A percentile compares a stretch with the other conserved stretches of the same genome.
Evolutionary conservation across 139 green algal species (phyloP).

Genomic region (Edaphochlamys debaryana): DNA sequence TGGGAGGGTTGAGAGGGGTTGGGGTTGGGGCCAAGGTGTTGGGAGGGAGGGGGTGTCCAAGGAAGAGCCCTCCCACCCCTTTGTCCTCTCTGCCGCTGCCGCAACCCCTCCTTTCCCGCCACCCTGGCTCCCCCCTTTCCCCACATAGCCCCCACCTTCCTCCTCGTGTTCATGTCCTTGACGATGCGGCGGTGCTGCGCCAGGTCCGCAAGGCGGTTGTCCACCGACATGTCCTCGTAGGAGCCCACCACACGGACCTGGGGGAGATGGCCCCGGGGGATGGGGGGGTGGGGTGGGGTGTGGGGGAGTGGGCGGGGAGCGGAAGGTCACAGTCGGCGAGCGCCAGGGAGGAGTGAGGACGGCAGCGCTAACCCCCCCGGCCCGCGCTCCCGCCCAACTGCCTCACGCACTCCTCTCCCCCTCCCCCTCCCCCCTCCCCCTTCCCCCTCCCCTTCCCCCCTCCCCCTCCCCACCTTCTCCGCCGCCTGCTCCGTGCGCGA

Average conservation of each 20-base stretch:
- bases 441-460: background rate
- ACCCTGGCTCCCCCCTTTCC: too few species aligned
- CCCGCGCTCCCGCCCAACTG: too few species aligned
- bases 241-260: constrained; percentile 17
- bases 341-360: too few species aligned
- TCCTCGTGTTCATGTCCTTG: background rate
- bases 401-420: background rate
- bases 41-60: background rate
- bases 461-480: constrained; percentile 25
- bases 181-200: background rate
- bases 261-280: background rate
- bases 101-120: too few species aligned
- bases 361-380: too few species aligned
- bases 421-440: too few species aligned
- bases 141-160: constrained; percentile 25
- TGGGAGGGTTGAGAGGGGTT: background rate
- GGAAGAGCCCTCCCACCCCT: background rate
- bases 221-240: constrained; percentile 17
- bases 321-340: too few species aligned
- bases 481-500: constrained; percentile 30
- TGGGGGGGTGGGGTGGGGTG: background rate
- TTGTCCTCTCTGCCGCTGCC: too few species aligned
- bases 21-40: background rate
- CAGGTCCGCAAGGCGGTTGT: constrained; percentile 8
- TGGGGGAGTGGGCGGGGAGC: too few species aligned